Conservation (phyloP, 177 flowering plant species). For the Vitis hybrid region DNA sequence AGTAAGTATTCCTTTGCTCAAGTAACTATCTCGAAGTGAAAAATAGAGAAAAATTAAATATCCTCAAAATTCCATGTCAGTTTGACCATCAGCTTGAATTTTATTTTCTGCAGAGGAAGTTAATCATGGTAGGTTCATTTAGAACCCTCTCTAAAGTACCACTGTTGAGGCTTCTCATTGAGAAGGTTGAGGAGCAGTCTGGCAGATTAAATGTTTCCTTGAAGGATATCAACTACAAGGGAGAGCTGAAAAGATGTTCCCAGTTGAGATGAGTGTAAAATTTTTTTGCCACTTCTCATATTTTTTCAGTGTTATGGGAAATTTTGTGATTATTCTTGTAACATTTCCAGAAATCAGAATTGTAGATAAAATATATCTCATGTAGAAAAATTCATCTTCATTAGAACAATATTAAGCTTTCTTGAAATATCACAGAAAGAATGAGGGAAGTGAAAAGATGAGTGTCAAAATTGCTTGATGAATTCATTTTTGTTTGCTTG, state of each 20-base stretch:
- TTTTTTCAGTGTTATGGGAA: no score
- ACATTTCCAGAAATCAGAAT: no score
- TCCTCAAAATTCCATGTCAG: not conserved
- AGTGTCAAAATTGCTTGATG: no score
- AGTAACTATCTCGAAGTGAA: not conserved
- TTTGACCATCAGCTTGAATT: not conserved
- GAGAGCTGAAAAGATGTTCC: slow-evolving; percentile 58
- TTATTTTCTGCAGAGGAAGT: slow-evolving; percentile 68
- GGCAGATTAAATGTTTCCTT: slow-evolving; percentile 54
- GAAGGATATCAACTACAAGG: slow-evolving; percentile 41
- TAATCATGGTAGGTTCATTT: slow-evolving; percentile 94
- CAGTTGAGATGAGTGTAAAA: slow-evolving; percentile 25
- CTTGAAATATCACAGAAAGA: no score
- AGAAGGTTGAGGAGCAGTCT: slow-evolving; percentile 75
- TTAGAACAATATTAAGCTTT: no score
- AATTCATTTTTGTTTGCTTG: no score
- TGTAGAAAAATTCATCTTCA: no score
- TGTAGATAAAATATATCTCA: no score
- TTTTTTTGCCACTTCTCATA: not conserved
- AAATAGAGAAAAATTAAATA: not conserved
- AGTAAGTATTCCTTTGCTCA: not conserved
- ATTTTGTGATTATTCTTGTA: no score
- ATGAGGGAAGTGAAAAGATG: no score
- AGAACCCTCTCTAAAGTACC: slow-evolving; percentile 81
- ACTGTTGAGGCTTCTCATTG: slow-evolving; percentile 78